Conservation (phyloP, 2,329 filamentous ascomycete genomes). For the Fusarium praegraminearum region DNA sequence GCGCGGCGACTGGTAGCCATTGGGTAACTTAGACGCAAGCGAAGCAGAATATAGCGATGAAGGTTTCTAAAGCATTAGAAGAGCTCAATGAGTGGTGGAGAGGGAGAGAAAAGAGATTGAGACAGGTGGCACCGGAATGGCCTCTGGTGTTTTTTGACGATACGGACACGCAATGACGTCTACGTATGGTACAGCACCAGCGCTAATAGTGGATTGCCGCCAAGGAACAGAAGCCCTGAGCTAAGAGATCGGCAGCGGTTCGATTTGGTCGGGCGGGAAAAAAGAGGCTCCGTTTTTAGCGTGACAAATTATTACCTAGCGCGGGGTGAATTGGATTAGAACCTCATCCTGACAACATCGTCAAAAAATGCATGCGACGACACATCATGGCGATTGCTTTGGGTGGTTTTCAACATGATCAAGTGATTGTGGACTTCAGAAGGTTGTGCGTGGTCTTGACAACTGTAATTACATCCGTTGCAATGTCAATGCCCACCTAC, state of each 20-base stretch:
- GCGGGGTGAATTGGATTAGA: constrained; percentile 11
- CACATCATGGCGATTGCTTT: background rate
- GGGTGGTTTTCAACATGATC: background rate
- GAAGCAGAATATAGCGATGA: background rate
- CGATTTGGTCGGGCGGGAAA: constrained; percentile 24
- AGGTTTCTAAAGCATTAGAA: constrained; percentile 7
- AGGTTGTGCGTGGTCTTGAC: too few relatives aligned
- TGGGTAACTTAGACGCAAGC: constrained; percentile 6
- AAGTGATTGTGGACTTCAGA: constrained; percentile 1
- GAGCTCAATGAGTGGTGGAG: background rate
- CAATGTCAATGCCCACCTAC: background rate
- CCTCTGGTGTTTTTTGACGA: constrained; percentile 34
- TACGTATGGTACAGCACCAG: constrained; percentile 15
- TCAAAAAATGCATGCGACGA: background rate
- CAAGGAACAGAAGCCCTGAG: constrained; percentile 16
- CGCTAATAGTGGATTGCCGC: constrained; percentile 31
- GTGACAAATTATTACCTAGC: background rate
- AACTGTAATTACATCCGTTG: background rate
- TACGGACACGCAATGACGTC: constrained; percentile 44
- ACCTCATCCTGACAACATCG: background rate
- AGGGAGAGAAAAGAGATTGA: background rate
- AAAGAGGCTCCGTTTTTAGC: constrained; percentile 32
- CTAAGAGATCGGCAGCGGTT: constrained; percentile 1
- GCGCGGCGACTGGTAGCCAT: constrained; percentile 49
- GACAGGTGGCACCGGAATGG: constrained; percentile 16